phyloP scores from a whole-genome alignment of 768 basidiomycete genomes.

The Leccinum sublutescens region DNA sequence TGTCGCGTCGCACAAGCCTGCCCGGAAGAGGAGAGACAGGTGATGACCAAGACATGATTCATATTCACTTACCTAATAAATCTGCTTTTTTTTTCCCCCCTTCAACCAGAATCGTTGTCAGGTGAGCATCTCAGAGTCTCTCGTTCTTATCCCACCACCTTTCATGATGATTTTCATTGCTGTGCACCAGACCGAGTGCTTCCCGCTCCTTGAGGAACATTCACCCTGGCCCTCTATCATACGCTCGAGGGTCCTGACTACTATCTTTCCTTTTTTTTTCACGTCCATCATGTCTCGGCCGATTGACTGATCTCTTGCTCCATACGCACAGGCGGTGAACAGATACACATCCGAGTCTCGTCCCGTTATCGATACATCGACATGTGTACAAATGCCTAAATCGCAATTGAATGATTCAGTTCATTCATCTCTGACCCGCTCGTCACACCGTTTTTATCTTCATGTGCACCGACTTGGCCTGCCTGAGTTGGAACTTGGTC shows the following conservation, averaged over 20 bases:
- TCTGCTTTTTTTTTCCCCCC: no score
- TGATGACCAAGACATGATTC: no score
- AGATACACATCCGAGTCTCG: not conserved
- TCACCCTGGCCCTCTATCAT: conserved; percentile 32
- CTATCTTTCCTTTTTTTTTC: not conserved
- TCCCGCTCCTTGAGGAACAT: conserved; percentile 32
- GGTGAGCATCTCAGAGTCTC: no score
- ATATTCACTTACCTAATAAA: no score
- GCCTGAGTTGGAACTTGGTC: conserved; percentile 69
- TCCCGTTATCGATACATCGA: not conserved
- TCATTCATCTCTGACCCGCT: not conserved
- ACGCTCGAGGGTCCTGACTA: conserved; percentile 34
- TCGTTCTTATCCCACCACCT: no score
- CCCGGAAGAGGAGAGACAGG: no score
- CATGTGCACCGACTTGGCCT: conserved; percentile 80
- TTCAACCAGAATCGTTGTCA: no score
- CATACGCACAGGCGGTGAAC: not conserved
- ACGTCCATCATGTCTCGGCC: not conserved
- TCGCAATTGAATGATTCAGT: not conserved
- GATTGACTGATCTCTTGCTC: conserved; percentile 2
- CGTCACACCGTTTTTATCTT: conserved; percentile 56
- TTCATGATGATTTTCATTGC: no score
- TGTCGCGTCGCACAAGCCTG: no score
- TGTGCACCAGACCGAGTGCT: conserved; percentile 11
- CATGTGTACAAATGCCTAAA: not conserved